Evolutionary conservation across 2,329 filamentous ascomycete genomes (phyloP).

Genomic region (Nothophaeocryptopus gaeumannii): DNA sequence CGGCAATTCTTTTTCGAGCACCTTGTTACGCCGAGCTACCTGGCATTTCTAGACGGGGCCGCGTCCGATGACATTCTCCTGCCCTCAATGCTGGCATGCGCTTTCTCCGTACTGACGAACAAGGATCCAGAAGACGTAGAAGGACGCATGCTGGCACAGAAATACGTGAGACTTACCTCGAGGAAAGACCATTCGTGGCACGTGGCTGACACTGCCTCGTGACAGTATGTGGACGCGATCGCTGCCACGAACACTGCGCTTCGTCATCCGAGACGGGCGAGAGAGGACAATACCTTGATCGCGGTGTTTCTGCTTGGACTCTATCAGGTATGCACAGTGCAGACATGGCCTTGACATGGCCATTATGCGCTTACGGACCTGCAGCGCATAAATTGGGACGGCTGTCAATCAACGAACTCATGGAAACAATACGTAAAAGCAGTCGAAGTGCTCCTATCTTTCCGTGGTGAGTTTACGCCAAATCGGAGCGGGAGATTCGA

Average conservation of each 20-base stretch:
- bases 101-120: slow-evolving; percentile 14
- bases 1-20: slow-evolving; percentile 16
- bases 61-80: slow-evolving; percentile 11
- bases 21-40: slow-evolving; percentile 11
- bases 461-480: no score
- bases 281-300: slow-evolving; percentile 19
- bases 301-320: slow-evolving; percentile 16
- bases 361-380: no score
- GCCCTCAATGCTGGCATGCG: slow-evolving; percentile 20
- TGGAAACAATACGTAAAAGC: no score
- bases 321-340: slow-evolving; percentile 13
- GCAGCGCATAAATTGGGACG: no score
- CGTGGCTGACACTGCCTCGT: no score
- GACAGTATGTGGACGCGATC: slow-evolving; percentile 19
- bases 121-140: background rate
- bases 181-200: no score
- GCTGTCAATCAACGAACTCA: no score
- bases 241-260: slow-evolving; percentile 17
- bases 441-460: no score
- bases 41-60: slow-evolving; percentile 14
- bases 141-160: background rate
- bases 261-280: slow-evolving; percentile 10
- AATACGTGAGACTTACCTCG: slow-evolving; percentile 3
- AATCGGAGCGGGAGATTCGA: no score
- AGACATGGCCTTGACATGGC: no score